A percentile compares a stretch with the other conserved stretches of the same genome.
Evolutionary conservation across 345 rosid species (phyloP).

Genomic region (Euphorbia pulcherrima): DNA sequence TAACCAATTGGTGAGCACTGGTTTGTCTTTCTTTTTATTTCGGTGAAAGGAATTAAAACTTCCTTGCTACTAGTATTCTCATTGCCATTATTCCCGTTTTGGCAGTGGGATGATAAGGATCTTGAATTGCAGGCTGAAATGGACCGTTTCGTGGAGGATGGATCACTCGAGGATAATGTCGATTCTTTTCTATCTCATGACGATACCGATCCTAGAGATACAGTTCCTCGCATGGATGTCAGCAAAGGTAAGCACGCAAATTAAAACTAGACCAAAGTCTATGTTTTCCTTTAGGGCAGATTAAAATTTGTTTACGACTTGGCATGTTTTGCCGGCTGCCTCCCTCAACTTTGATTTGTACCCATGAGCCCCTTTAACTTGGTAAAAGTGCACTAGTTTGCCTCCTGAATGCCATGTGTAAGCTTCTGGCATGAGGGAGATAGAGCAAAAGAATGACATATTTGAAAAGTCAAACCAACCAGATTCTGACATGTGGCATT

Average conservation of each 20-base stretch:
- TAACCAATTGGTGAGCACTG: constrained; percentile 75
- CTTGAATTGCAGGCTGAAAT: constrained; percentile 88
- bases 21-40: constrained; percentile 13
- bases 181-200: constrained; percentile 95
- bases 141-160: constrained; percentile 94
- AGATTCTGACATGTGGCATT: too few species aligned
- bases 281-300: not conserved
- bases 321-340: too few species aligned
- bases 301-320: not conserved
- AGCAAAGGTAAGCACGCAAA: constrained; percentile 48
- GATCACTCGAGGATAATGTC: constrained; percentile 87
- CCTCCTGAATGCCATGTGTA: too few species aligned
- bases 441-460: too few species aligned
- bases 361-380: too few species aligned
- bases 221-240: constrained; percentile 77
- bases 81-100: constrained; percentile 45
- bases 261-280: not conserved
- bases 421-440: too few species aligned
- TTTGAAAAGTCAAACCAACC: too few species aligned
- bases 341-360: too few species aligned
- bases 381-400: too few species aligned
- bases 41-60: constrained; percentile 27
- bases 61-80: constrained; percentile 41
- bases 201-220: constrained; percentile 77
- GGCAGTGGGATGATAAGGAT: constrained; percentile 71